Evolutionary conservation across 805 yeast species (phyloP).

Genomic region (Lipomyces sp.): DNA sequence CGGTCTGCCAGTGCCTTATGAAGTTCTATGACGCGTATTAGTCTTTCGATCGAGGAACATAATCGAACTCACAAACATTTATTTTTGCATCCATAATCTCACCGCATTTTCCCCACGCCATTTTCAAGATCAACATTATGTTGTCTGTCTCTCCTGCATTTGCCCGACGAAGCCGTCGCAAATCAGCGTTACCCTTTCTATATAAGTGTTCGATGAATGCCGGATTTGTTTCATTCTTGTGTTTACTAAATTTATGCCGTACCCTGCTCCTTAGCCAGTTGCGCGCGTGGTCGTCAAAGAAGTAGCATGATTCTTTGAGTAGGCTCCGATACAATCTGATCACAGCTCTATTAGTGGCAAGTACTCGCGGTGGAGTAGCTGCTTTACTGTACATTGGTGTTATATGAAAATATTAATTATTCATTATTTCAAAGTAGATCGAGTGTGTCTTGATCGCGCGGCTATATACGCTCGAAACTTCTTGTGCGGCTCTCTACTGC

Average conservation of each 20-base stretch:
- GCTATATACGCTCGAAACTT: too few species aligned
- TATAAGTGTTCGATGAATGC: slow-evolving; percentile 1
- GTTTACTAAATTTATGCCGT: slow-evolving; percentile 15
- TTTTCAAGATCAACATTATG: not conserved
- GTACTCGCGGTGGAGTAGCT: not conserved
- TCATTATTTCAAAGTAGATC: too few species aligned
- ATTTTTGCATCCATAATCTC: slow-evolving; percentile 4
- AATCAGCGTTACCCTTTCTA: not conserved
- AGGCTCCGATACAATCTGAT: slow-evolving; percentile 1
- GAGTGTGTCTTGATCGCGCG: too few species aligned
- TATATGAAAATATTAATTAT: not conserved
- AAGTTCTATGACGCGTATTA: not conserved
- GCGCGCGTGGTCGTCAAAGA: slow-evolving; percentile 22
- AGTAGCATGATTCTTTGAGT: slow-evolving; percentile 6
- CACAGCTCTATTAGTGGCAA: not conserved
- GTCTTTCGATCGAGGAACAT: not conserved
- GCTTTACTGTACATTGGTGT: not conserved
- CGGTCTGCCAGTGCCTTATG: slow-evolving; percentile 7
- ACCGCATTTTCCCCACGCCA: slow-evolving; percentile 9
- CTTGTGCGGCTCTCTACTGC: too few species aligned
- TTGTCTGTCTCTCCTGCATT: slow-evolving; percentile 6
- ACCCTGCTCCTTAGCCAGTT: not conserved
- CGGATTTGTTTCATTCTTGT: not conserved
- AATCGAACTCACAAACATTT: not conserved
- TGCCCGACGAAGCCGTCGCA: slow-evolving; percentile 11